These are phyloP conservation scores for Trichoderma asperelloides DNA, from an alignment of 495 filamentous ascomycete species.

Conservation along the genomic window DNA sequence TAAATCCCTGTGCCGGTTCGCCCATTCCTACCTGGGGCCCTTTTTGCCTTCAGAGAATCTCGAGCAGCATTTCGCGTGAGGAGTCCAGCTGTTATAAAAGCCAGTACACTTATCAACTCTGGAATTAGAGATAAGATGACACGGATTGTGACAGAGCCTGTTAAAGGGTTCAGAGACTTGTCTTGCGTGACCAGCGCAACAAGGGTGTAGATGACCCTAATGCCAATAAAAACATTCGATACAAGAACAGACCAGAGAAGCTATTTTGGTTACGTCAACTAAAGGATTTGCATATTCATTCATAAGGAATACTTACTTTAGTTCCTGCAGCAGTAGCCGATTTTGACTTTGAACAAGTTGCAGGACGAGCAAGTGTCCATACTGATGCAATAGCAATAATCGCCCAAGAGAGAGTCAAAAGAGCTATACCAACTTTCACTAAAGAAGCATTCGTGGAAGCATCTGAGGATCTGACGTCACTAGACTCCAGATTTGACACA, in stretches of 20 bases:
- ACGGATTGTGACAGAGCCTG: not conserved
- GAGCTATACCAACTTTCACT: not conserved
- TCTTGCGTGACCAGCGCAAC: not conserved
- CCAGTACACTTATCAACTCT: not conserved
- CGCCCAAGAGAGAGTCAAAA: not conserved
- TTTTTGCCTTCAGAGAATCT: not conserved
- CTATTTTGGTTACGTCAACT: not conserved
- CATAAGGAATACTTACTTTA: not conserved
- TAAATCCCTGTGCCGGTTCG: not conserved
- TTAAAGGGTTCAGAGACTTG: not conserved
- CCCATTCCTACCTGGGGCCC: not conserved
- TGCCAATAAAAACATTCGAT: not conserved
- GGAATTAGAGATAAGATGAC: not conserved
- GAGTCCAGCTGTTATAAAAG: not conserved
- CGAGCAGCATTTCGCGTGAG: not conserved
- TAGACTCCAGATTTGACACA: not conserved
- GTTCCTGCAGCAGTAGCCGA: not conserved
- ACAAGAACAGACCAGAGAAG: constrained; percentile 1
- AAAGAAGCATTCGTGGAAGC: not conserved
- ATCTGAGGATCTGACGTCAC: not conserved
- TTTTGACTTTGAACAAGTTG: not conserved
- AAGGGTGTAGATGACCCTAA: not conserved
- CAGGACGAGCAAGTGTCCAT: not conserved
- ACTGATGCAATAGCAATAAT: not conserved
- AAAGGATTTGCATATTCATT: not conserved